phyloP scores from a whole-genome alignment of 306 rosid species.

The Trifolium fragiferum region DNA sequence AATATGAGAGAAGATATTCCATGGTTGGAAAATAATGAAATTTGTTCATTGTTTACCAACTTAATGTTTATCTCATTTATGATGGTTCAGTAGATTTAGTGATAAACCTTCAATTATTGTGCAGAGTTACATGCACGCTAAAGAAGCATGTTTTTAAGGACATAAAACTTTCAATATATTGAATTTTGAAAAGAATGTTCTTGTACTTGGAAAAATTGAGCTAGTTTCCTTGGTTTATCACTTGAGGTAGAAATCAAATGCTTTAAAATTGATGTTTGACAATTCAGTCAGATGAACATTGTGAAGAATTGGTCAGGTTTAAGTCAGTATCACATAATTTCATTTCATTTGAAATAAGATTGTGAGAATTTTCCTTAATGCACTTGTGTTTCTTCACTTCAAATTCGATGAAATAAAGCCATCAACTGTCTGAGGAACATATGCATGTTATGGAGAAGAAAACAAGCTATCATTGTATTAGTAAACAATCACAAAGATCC shows the following conservation, averaged over 20 bases:
- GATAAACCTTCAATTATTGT: not conserved
- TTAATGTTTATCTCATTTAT: not conserved
- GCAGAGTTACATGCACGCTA: not conserved
- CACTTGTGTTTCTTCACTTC: not conserved
- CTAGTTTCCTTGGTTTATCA: not conserved
- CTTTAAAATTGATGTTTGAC: not conserved
- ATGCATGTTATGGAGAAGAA: not conserved
- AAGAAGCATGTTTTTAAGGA: not conserved
- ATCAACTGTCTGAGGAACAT: not conserved
- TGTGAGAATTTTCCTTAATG: no score
- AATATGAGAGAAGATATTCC: slow-evolving; percentile 21
- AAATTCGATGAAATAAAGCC: not conserved
- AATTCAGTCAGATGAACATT: not conserved
- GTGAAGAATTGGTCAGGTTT: not conserved
- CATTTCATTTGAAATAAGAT: no score
- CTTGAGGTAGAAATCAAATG: not conserved
- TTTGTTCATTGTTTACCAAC: not conserved
- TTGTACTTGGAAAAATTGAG: not conserved
- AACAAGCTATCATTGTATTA: no score
- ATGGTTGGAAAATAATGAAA: slow-evolving; percentile 4
- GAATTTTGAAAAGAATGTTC: not conserved
- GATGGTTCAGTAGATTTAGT: not conserved
- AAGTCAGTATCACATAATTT: no score
- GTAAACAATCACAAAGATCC: no score
- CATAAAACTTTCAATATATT: not conserved